Evolutionary conservation across 1,284 basidiomycete species (phyloP).

Genomic region (Fomitopsis betulina): DNA sequence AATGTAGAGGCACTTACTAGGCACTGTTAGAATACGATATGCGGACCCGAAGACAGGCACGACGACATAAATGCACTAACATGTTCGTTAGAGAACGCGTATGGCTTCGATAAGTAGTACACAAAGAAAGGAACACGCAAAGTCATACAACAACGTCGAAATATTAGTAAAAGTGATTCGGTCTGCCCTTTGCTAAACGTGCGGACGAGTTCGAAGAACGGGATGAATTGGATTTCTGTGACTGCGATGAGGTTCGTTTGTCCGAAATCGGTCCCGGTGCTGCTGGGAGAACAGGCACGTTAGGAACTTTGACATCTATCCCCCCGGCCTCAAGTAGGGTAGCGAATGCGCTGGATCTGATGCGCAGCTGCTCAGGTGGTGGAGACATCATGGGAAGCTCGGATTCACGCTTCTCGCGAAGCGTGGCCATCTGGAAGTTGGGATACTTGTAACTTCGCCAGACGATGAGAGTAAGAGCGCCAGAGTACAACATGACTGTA

Average conservation of each 20-base stretch:
- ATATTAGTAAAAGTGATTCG: slow-evolving; percentile 3
- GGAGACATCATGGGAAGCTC: slow-evolving; percentile 21
- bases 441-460: slow-evolving; percentile 23
- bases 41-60: background rate
- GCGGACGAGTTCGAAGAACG: slow-evolving; percentile 15
- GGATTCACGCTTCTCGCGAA: slow-evolving; percentile 16
- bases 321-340: background rate
- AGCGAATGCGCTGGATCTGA: slow-evolving; percentile 4
- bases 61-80: background rate
- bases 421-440: background rate
- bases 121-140: background rate
- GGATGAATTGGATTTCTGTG: slow-evolving; percentile 7
- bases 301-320: background rate
- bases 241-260: slow-evolving; percentile 1
- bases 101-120: background rate
- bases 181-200: slow-evolving; percentile 17
- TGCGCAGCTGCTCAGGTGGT: slow-evolving; percentile 5
- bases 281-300: background rate
- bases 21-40: background rate
- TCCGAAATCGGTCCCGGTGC: background rate
- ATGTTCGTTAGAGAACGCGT: background rate
- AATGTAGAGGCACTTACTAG: background rate
- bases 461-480: slow-evolving; percentile 31
- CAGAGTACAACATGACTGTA: slow-evolving; percentile 36
- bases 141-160: background rate